Base-by-base conservation (phyloP, 163 green algal genomes). In the Dunaliella salina region DNA sequence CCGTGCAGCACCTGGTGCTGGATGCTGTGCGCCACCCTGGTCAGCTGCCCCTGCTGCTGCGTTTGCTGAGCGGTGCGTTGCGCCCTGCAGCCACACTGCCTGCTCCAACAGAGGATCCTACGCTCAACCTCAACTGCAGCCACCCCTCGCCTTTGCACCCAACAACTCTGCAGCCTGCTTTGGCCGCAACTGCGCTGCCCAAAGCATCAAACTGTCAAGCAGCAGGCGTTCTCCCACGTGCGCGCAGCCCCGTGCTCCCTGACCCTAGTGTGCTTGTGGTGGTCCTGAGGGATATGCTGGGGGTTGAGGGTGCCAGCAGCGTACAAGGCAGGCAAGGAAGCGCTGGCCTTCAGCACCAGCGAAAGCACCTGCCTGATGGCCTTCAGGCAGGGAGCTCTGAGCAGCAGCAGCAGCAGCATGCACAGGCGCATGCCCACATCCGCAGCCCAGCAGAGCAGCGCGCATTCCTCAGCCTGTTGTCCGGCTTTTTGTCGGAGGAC, bases 31-130 rank as follows among this genome's bases (percentile, higher is more conserved):
- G 5, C 32, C 30, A 82, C 32, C 32, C 75, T 33, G 33, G 33
- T 11, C 75, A 50, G 75, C 75, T 82, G 75, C n/a, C 30, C 29
- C 75, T 82, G 75, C 75, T 87, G n/a, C 69, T 85, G 71, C 18
- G 50, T 25, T 29, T 45, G 83, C 29, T 85, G 50, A 33, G 81
- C 26, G 63, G 63, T 26, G 63, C 63, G 22, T 12, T 75, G 63
- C 63, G 63, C 22, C 63, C 63, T 1, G 63, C 63, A 26, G 63
- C 63, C 20, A 5, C 24, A 50, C 40, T 50, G 40, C 40, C 40
- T 8, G 4, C 40, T 50, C 40, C 40, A 50, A 8, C 40, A 15
- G 40, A 15, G 8, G 4, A 50, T 8, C 40, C 40, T 8, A 50
- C 40, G 3, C 40, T 50, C 4, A 50, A 8, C 40, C 40, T 50